These are phyloP conservation scores for Nadsonia commutata DNA, from an alignment of 1,139 yeast genomes.

Conservation along the genomic window DNA sequence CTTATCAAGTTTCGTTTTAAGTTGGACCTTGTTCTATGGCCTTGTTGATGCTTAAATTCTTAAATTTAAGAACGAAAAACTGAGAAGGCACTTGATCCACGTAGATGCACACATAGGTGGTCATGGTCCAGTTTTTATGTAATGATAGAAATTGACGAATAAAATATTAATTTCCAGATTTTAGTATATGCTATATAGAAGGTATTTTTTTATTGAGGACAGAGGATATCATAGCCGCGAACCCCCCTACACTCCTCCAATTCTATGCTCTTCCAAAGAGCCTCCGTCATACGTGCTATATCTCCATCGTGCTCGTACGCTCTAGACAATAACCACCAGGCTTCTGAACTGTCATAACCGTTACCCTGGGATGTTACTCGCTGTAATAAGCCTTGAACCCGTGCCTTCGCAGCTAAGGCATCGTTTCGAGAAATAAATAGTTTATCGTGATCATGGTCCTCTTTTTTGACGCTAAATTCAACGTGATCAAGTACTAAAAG, in stretches of 20 bases:
- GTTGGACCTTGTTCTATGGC: constrained; percentile 76
- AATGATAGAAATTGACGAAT: no score
- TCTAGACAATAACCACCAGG: constrained; percentile 58
- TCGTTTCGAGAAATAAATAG: constrained; percentile 36
- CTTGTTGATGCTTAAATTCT: constrained; percentile 32
- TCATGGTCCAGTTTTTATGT: no score
- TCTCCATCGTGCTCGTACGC: constrained; percentile 53
- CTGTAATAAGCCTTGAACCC: constrained; percentile 51
- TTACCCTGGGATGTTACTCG: constrained; percentile 34
- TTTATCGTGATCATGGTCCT: constrained; percentile 4
- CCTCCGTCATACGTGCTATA: constrained; percentile 32
- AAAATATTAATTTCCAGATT: no score
- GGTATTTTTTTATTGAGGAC: no score
- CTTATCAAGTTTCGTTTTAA: constrained; percentile 58
- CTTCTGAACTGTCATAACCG: constrained; percentile 49
- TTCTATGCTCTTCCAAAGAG: constrained; percentile 54
- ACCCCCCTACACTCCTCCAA: constrained; percentile 57
- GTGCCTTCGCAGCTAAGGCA: constrained; percentile 46
- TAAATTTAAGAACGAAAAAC: no score
- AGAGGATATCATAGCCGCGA: constrained; percentile 27
- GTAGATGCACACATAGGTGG: no score
- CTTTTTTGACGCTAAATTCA: constrained; percentile 5
- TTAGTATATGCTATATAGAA: no score
- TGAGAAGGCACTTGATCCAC: no score
- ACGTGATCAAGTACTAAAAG: constrained; percentile 35